Evolutionary conservation across 2,329 filamentous ascomycete species (phyloP).

Genomic region (Trichoderma afroharzianum): DNA sequence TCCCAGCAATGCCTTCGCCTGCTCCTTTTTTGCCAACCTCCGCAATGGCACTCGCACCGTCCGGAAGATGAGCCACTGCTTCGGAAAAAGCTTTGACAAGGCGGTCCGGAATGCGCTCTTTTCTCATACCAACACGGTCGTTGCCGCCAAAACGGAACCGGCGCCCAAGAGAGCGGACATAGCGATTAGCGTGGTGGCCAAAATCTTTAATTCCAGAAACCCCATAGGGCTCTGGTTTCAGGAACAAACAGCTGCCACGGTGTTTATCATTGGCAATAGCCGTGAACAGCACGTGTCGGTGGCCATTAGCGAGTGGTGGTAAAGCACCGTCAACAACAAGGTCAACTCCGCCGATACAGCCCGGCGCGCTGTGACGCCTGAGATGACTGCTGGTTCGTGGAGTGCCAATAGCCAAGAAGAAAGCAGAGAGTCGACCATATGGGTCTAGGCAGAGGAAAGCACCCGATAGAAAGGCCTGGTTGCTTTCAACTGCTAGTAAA

Average conservation of each 20-base stretch:
- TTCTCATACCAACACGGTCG: not conserved
- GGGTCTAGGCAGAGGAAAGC: not conserved
- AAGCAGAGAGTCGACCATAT: not conserved
- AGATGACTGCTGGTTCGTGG: not conserved
- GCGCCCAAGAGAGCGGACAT: not conserved
- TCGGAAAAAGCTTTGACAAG: not conserved
- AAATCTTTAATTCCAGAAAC: not conserved
- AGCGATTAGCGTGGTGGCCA: not conserved
- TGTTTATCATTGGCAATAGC: not conserved
- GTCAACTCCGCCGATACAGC: not conserved
- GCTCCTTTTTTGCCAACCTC: not conserved
- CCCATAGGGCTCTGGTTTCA: not conserved
- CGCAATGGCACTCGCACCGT: not conserved
- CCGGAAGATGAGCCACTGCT: not conserved
- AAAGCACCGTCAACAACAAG: not conserved
- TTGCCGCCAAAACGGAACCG: slow-evolving; percentile 6
- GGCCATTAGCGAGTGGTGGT: not conserved
- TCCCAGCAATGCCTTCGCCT: not conserved
- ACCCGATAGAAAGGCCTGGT: not conserved
- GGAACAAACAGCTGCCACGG: not conserved
- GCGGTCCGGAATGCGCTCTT: not conserved
- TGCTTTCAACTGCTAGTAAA: not conserved
- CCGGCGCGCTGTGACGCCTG: not conserved
- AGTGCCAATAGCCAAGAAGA: not conserved
- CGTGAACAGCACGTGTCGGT: not conserved